Base-by-base conservation (phyloP, 176 grass and related monocot genomes). In the Themeda triandra region DNA sequence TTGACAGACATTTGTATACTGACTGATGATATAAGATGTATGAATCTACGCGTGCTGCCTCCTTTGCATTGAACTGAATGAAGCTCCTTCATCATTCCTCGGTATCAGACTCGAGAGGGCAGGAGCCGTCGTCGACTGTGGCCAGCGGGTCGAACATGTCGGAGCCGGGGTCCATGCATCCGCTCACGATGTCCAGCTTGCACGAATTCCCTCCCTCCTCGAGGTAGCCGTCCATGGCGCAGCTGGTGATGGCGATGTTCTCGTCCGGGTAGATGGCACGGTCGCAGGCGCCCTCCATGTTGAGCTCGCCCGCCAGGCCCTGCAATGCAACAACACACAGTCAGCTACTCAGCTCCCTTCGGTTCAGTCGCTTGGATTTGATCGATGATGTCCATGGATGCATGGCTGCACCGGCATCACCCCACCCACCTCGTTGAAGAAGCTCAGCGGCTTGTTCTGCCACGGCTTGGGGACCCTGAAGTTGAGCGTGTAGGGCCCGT, bases 241-340 rank as follows among this genome's bases (percentile, higher is more conserved):
- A 98, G 68, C 93, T 98, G n/a, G 93, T 83, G 72, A 98, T 88
- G 75, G 89, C 74, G 33, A 92, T 67, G 86, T 95, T 95, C 54
- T 86, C 88, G 74, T 98, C 96, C 10, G 93, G 91, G 81, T 88
- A 98, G 83, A 98, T 93, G 86, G 92, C 93, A 59, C 72, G 92
- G 33, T 95, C 89, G 79, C 96, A 98, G 14, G 96, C 96, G 39
- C 93, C 93, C 45, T 95, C 93, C 29, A 24, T 75, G 68, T 87
- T 95, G 75, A 98, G 90, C 85, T 98, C 96, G 65, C 78, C 69
- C 0, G 93, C 85, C 54, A 98, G 78, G 63, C 96, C 96, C 96
- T 98, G 40, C 67, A 48, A 6, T 49, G 39, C 13, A 46, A 28
- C 18, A 6, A 31, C 90, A 46, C 5, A 46, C 42, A 49, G 15